phyloP scores from a whole-genome alignment of 1,284 basidiomycete species.

The Boletus semigastroideus region DNA sequence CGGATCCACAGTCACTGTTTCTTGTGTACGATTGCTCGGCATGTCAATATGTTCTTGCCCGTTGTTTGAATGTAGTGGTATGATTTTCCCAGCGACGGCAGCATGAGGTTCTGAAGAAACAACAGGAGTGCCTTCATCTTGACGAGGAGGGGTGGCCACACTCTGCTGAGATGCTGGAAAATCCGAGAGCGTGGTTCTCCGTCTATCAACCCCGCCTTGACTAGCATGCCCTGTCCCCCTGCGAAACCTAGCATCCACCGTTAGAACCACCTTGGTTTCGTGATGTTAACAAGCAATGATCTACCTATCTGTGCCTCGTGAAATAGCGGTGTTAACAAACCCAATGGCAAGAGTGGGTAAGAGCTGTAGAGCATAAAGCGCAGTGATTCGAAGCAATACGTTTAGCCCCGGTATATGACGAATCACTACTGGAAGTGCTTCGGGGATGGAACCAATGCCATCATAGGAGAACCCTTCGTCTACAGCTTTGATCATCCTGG shows the following conservation, averaged over 20 bases:
- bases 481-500: not conserved
- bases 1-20: not conserved
- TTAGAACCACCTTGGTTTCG: not conserved
- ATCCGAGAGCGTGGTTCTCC: not conserved
- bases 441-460: not conserved
- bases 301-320: too few species aligned
- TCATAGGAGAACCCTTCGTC: not conserved
- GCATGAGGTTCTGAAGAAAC: not conserved
- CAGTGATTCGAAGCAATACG: not conserved
- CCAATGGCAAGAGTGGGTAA: not conserved
- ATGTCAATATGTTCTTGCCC: not conserved
- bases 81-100: not conserved
- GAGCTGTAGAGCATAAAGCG: not conserved
- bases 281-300: not conserved
- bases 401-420: not conserved
- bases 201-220: not conserved
- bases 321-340: not conserved
- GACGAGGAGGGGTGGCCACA: not conserved
- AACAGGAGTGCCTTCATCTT: not conserved
- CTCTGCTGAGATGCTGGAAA: not conserved
- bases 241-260: not conserved
- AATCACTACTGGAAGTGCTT: not conserved
- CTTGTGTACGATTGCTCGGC: not conserved
- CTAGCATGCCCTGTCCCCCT: not conserved
- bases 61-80: not conserved